These are phyloP conservation scores for Rhodomyrtus psidioides DNA, from an alignment of 441 rosid species.

Conservation along the genomic window DNA sequence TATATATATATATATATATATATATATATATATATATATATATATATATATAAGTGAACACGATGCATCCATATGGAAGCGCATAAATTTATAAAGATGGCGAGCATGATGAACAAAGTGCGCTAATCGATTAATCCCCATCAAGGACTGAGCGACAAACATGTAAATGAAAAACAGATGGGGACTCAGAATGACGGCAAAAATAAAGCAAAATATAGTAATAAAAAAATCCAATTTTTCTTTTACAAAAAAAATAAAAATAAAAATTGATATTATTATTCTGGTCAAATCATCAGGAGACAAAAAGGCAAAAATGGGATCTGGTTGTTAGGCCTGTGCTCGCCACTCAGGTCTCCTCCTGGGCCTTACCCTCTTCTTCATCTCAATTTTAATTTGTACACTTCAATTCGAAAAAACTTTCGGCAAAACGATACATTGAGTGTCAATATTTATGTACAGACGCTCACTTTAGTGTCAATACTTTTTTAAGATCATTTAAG, in stretches of 20 bases:
- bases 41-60: too few relatives aligned
- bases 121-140: not conserved
- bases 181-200: not conserved
- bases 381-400: not conserved
- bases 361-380: not conserved
- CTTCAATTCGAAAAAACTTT: not conserved
- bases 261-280: conserved; percentile 23
- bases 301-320: conserved; percentile 30
- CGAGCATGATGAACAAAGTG: not conserved
- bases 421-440: too few relatives aligned
- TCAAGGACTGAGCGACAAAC: not conserved
- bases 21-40: too few relatives aligned
- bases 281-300: conserved; percentile 33
- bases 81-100: not conserved
- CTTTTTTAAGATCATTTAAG: too few relatives aligned
- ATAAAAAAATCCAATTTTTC: not conserved
- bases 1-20: too few relatives aligned
- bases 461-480: too few relatives aligned
- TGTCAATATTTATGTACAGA: too few relatives aligned
- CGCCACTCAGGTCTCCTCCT: conserved; percentile 38
- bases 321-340: conserved; percentile 33
- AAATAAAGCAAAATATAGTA: not conserved
- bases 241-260: conserved; percentile 14
- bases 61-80: not conserved
- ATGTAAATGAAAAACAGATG: not conserved